Conservation (phyloP, 2,329 filamentous ascomycete species). For the Fusarium penzigii region DNA sequence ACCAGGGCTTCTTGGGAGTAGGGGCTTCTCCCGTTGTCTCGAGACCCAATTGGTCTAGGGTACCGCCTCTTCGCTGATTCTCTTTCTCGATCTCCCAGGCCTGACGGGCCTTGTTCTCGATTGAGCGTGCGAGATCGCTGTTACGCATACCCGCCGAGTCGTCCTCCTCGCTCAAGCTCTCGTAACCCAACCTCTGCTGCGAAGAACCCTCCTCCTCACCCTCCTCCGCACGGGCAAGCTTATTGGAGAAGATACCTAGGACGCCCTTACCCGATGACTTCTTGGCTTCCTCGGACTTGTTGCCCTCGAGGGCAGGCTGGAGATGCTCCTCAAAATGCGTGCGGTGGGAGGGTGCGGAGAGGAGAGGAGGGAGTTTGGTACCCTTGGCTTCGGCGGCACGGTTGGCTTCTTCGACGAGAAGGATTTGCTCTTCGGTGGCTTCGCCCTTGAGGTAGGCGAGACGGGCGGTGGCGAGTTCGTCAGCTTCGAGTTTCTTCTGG, state of each 20-base stretch:
- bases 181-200: conserved; percentile 15
- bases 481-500: conserved; percentile 54
- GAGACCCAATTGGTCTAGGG: conserved; percentile 51
- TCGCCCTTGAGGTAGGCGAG: conserved; percentile 61
- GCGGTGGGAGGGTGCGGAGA: conserved; percentile 45
- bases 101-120: conserved; percentile 42
- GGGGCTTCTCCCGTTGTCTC: conserved; percentile 30
- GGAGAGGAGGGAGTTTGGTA: conserved; percentile 51
- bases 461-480: conserved; percentile 57
- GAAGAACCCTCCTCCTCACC: conserved; percentile 20
- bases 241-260: conserved; percentile 35
- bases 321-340: conserved; percentile 39
- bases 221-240: conserved; percentile 30
- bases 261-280: conserved; percentile 38
- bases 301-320: conserved; percentile 33
- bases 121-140: conserved; percentile 23
- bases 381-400: conserved; percentile 46
- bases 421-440: conserved; percentile 56
- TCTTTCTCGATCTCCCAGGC: conserved; percentile 52
- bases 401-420: conserved; percentile 59
- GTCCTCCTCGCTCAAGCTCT: conserved; percentile 24
- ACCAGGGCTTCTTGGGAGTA: conserved; percentile 51
- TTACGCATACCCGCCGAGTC: conserved; percentile 19
- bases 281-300: conserved; percentile 13
- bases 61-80: conserved; percentile 52